These are phyloP conservation scores for Pseudogymnoascus sp. DNA, from an alignment of 2,329 filamentous ascomycete genomes.

Conservation along the genomic window DNA sequence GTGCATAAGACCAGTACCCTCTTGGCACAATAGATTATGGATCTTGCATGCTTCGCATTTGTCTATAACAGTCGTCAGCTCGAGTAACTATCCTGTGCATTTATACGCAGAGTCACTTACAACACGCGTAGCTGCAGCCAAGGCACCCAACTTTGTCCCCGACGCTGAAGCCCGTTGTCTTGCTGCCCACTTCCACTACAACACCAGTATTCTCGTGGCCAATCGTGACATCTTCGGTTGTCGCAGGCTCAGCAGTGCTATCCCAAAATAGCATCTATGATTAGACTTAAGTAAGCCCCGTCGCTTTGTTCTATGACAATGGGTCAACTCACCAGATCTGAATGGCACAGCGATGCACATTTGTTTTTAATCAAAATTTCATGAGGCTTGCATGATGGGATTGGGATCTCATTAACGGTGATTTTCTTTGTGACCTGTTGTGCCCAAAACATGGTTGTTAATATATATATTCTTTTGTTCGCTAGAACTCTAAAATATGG, in stretches of 20 bases:
- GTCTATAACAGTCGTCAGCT: background rate
- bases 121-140: constrained; percentile 20
- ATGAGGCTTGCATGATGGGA: constrained; percentile 34
- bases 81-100: background rate
- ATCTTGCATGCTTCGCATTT: constrained; percentile 17
- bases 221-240: constrained; percentile 13
- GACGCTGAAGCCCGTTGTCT: constrained; percentile 45
- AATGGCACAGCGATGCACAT: constrained; percentile 33
- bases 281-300: background rate
- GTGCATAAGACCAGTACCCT: constrained; percentile 19
- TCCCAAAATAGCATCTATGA: constrained; percentile 6
- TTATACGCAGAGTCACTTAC: constrained; percentile 14
- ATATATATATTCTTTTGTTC: background rate
- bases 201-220: constrained; percentile 59
- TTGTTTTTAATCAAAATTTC: constrained; percentile 33
- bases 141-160: constrained; percentile 46
- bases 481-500: background rate
- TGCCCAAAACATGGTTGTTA: background rate
- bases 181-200: constrained; percentile 47
- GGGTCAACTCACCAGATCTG: constrained; percentile 23
- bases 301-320: background rate
- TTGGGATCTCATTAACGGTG: constrained; percentile 35
- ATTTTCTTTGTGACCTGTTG: constrained; percentile 24
- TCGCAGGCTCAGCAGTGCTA: background rate
- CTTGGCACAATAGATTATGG: constrained; percentile 22